These are phyloP conservation scores for Suillus subalutaceus DNA, from an alignment of 768 basidiomycete species.

Conservation along the genomic window DNA sequence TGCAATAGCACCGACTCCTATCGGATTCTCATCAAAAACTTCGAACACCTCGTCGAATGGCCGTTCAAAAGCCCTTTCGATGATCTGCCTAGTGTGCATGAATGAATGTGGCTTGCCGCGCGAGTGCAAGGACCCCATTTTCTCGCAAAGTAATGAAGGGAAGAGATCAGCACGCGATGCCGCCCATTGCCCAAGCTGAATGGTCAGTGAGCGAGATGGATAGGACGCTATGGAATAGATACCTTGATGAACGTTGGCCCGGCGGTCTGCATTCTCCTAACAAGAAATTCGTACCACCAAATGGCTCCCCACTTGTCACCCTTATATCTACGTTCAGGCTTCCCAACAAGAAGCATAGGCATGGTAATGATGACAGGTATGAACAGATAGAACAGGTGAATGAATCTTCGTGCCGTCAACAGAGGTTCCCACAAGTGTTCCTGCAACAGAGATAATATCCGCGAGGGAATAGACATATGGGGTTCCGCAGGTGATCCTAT, in stretches of 20 bases:
- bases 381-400: constrained; percentile 82
- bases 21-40: constrained; percentile 82
- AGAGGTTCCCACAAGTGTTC: constrained; percentile 81
- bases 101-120: constrained; percentile 82
- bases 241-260: constrained; percentile 99
- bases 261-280: constrained; percentile 87
- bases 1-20: constrained; percentile 98
- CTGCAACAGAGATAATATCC: constrained; percentile 51
- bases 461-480: constrained; percentile 46
- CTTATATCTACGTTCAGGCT: constrained; percentile 51
- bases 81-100: constrained; percentile 74
- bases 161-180: constrained; percentile 94
- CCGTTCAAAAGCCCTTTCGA: constrained; percentile 82
- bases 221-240: constrained; percentile 19
- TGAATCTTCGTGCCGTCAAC: constrained; percentile 79
- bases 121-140: constrained; percentile 86
- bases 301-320: constrained; percentile 91
- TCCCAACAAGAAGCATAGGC: constrained; percentile 82
- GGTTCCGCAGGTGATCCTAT: constrained; percentile 75
- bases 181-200: constrained; percentile 96
- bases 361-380: constrained; percentile 81
- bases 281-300: constrained; percentile 96
- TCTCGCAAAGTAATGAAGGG: constrained; percentile 81
- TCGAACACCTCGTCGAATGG: constrained; percentile 91
- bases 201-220: constrained; percentile 14